A percentile compares a stretch with the other conserved stretches of the same genome.
phyloP scores from a whole-genome alignment of 1,139 yeast species.

The Diutina sp. region DNA sequence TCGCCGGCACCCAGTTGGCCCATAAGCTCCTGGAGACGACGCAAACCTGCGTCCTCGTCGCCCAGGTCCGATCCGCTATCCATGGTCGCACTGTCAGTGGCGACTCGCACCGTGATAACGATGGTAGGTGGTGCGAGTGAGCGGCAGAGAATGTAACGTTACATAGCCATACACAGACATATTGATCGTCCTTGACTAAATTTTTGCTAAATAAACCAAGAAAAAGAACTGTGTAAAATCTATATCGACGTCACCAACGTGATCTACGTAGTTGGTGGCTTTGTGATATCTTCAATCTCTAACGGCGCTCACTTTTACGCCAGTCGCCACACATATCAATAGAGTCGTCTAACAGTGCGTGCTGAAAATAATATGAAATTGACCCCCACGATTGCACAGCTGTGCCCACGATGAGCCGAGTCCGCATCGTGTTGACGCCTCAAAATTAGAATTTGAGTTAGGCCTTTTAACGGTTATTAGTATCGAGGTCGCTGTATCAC shows the following conservation, averaged over 20 bases:
- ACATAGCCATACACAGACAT: no score
- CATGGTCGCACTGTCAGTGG: neutral
- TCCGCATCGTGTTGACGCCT: neutral
- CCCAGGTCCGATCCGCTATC: conserved; percentile 1
- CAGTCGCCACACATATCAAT: no score
- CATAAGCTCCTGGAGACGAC: neutral
- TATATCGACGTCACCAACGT: no score
- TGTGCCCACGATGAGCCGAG: neutral
- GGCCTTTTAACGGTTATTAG: no score
- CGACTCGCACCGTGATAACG: neutral
- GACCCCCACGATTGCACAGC: neutral
- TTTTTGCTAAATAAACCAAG: no score
- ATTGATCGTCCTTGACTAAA: no score
- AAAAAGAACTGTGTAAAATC: neutral
- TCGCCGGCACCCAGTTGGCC: conserved; percentile 1
- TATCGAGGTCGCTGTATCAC: no score
- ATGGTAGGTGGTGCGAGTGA: neutral
- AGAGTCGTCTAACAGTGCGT: neutral
- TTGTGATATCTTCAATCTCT: no score
- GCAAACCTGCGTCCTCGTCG: neutral
- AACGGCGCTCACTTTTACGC: no score
- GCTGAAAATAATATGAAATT: neutral
- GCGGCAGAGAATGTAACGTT: neutral
- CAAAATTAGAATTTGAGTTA: neutral
- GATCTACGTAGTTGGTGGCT: no score